Evolutionary conservation across 2,329 filamentous ascomycete genomes (phyloP), one percentile per base, ranked within the genome.

Genomic region (Aspergillus brunneoviolaceus): DNA sequence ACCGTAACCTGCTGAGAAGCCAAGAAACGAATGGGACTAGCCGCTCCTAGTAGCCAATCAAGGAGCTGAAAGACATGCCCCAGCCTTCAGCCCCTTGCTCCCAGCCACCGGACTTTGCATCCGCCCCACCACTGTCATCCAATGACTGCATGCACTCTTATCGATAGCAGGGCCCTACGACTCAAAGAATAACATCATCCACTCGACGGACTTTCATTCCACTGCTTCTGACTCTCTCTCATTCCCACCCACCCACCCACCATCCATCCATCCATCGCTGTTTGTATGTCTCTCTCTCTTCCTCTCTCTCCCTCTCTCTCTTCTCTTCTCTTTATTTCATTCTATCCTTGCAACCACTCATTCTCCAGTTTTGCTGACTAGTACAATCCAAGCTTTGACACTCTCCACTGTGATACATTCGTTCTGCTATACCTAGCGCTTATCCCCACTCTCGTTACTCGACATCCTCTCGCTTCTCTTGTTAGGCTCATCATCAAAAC

Each of bases 61-160:
- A 16, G 4, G 5, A 16, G 14, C 33, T 5, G 12, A 12, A 4
- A 6, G 10, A 6, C 39, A 45, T 45, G 39, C 16, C 33, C 39
- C 39, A 45, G 39, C 39, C 39, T 45, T 16, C 39, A 16, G 39
- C 14, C 39, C 39, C 39, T 45, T 45, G 39, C 16, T 45, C 39
- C 39, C 39, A 45, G 39, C 39, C 39, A 45, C 39, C 16, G 6
- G 16, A 35, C 14, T 35, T 16, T 10, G 6, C 14, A 19, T n/a
- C 4, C 16, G 33, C 33, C 12, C 33, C 33, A 35, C 33, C 14
- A 16, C 39, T 45, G 39, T 33, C 49, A 47, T 9, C 62, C 62
- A 61, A 60, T 57, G n/a, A 48, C 33, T 45, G 39, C 39, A 42
- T 23, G 6, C 25, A n/a, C 35, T 45, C 39, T 45, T 45, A 45